Evolutionary conservation across 352 stramenopile genomes (phyloP), one percentile per base, ranked within the genome.

Genomic region (Phytophthora rubi): DNA sequence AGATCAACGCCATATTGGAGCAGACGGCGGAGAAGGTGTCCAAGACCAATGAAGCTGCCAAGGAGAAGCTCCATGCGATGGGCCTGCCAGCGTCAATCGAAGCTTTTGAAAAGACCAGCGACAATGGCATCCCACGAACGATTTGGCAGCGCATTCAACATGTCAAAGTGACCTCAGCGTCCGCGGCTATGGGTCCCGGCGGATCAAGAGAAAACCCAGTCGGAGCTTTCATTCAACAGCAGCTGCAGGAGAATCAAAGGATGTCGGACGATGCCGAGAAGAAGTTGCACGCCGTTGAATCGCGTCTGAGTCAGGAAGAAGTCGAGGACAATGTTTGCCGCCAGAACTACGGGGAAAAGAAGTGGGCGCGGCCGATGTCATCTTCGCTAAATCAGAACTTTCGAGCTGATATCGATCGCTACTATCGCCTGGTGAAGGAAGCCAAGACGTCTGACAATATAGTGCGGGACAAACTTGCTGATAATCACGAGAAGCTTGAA

Each of bases 1-100:
- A 83, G 5, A 77, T 91, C 35, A 61, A 81, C 30, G 32, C 51
- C 30, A 64, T 94, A 56, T 53, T 95, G 23, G 61, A 72, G 21
- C 32, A 70, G 32, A 80, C 80, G 39, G 73, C 71, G 1, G 72
- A 82, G 44, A 77, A 79, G 6, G 83, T 90, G 8, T 75, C 67
- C 3, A 76, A 78, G 16, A 82, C 66, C 16, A 93, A 84, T 33
- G 84, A 92, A 21, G 53, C 56, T 39, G 71, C 71, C 4, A 90
- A 91, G 59, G 67, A 79, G 28, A 79, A 83, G 45, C 74, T 95
- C 23, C 70, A 83, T 15, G 62, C 56, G n/a, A 65, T 95, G 57
- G 84, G 83, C 0, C 71, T 95, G 3, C 88, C 88, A 28, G 88
- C 88, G 10, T 89, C 88, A 4, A 91, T 95, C 51, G 88, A 95